Evolutionary conservation across 495 filamentous ascomycete genomes (phyloP).

Genomic region (Mytilinidion resinicola): DNA sequence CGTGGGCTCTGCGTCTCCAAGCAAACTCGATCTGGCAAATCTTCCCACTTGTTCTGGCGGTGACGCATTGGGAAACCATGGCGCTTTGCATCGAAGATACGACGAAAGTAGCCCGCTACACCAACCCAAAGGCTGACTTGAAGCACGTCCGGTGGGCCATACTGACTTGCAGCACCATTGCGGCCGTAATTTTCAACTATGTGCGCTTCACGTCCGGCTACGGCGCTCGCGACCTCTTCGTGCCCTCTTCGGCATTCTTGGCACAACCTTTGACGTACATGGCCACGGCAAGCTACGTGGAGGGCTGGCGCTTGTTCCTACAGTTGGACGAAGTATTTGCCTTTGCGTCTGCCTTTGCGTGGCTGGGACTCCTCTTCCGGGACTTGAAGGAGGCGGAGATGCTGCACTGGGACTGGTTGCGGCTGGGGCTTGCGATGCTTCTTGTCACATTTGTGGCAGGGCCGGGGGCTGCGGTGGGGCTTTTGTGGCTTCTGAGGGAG

Average conservation of each 20-base stretch:
- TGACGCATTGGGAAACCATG: slow-evolving; percentile 25
- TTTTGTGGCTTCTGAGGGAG: slow-evolving; percentile 38
- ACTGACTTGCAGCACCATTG: neutral
- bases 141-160: neutral
- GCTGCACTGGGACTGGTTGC: neutral
- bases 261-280: neutral
- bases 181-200: neutral
- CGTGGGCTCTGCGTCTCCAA: neutral
- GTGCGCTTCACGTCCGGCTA: neutral
- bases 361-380: neutral
- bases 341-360: neutral
- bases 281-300: neutral
- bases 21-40: neutral
- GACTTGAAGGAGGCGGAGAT: neutral
- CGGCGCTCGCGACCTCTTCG: neutral
- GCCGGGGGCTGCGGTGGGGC: slow-evolving; percentile 30
- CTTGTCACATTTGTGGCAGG: slow-evolving; percentile 22
- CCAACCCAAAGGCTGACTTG: neutral
- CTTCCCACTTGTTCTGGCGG: slow-evolving; percentile 5
- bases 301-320: neutral
- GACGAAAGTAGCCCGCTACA: neutral
- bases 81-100: too few species aligned
- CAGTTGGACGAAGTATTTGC: neutral
- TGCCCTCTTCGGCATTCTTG: neutral
- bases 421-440: slow-evolving; percentile 20